Evolutionary conservation across 768 basidiomycete genomes (phyloP).

Genomic region (Thelephora aurantiotincta): DNA sequence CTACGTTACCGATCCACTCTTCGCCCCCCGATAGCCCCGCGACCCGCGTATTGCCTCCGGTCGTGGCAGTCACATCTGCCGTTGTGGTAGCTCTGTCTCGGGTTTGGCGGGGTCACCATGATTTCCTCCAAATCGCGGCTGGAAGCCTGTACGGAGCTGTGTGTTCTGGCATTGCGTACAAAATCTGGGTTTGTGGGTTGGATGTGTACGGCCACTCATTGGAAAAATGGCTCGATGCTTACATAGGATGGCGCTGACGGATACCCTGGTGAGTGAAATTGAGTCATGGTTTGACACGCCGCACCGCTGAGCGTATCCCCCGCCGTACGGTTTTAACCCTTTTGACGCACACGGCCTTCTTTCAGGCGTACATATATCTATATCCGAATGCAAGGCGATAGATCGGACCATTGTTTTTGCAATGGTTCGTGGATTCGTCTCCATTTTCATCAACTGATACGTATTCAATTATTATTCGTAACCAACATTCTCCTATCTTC

Average conservation of each 20-base stretch:
- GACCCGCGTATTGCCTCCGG: conserved; percentile 28
- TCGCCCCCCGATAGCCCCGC: conserved; percentile 27
- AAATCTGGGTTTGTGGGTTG: conserved; percentile 33
- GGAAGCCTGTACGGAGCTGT: conserved; percentile 41
- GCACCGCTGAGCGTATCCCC: too few relatives aligned
- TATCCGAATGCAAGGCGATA: too few relatives aligned
- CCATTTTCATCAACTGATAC: too few relatives aligned
- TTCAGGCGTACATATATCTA: too few relatives aligned
- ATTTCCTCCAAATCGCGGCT: conserved; percentile 48
- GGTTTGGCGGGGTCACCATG: conserved; percentile 69
- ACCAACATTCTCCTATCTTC: too few relatives aligned
- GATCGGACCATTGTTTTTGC: too few relatives aligned
- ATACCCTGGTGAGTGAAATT: too few relatives aligned
- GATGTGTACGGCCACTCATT: conserved; percentile 14
- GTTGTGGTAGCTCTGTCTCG: conserved; percentile 43
- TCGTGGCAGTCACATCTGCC: conserved; percentile 43
- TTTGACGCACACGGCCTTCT: too few relatives aligned
- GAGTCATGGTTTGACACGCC: too few relatives aligned
- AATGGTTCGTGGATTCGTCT: too few relatives aligned
- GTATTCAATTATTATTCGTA: too few relatives aligned
- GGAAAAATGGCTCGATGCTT: conserved; percentile 3
- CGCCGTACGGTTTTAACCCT: too few relatives aligned
- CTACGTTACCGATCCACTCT: conserved; percentile 44
- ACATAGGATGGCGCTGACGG: background rate
- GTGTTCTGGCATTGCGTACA: conserved; percentile 43